Evolutionary conservation across 2,329 filamentous ascomycete species (phyloP).

Genomic region (Amesomyces nigricolor): DNA sequence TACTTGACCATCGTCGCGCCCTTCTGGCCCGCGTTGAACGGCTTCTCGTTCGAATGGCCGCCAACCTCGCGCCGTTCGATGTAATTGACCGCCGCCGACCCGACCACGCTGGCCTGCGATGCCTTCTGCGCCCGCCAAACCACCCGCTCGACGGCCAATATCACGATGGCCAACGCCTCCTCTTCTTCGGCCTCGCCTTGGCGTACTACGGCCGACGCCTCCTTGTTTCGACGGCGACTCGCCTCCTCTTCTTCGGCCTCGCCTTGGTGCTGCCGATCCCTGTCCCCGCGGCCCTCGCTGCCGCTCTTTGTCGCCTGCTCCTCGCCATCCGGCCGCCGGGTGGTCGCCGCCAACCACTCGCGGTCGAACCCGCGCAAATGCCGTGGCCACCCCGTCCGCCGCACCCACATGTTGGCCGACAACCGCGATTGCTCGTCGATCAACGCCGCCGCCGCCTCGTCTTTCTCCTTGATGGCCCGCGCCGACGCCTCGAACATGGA

Average conservation of each 20-base stretch:
- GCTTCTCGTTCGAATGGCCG: slow-evolving; percentile 7
- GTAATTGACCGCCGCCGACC: slow-evolving; percentile 7
- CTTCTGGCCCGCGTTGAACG: slow-evolving; percentile 5
- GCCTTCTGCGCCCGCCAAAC: slow-evolving; percentile 2
- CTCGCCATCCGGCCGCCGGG: neutral
- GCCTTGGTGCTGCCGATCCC: neutral
- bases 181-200: neutral
- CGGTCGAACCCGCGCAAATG: slow-evolving; percentile 7
- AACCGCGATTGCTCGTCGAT: slow-evolving; percentile 4
- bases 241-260: neutral
- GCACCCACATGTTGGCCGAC: slow-evolving; percentile 8
- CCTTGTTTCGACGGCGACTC: neutral
- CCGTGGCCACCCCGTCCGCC: slow-evolving; percentile 4
- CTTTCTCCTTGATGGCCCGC: neutral
- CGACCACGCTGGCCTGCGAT: slow-evolving; percentile 1
- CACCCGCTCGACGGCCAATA: slow-evolving; percentile 5
- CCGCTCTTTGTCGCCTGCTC: neutral
- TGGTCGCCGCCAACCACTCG: neutral
- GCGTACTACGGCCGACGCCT: neutral
- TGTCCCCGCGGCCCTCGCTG: neutral
- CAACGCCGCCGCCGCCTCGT: neutral
- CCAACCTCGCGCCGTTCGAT: slow-evolving; percentile 4
- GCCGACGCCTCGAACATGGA: neutral
- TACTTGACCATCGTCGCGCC: slow-evolving; percentile 6
- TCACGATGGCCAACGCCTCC: neutral